These are phyloP conservation scores for Aspergillus texensis DNA, from an alignment of 2,329 filamentous ascomycete species.

Conservation along the genomic window DNA sequence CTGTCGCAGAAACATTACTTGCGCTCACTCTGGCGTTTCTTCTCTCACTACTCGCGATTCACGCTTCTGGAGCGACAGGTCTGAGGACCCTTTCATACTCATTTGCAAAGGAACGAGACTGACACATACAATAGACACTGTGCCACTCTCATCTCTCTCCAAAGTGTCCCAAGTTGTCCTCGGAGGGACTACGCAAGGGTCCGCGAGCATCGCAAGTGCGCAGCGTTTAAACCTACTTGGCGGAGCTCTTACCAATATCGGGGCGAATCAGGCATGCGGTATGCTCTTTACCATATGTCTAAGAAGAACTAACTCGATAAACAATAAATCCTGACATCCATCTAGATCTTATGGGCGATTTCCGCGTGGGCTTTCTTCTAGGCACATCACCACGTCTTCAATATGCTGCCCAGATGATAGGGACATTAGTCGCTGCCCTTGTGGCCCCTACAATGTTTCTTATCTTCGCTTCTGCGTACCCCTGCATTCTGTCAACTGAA, in stretches of 20 bases:
- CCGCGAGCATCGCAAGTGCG: background rate
- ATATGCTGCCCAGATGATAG: constrained; percentile 8
- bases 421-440: constrained; percentile 5
- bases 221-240: constrained; percentile 8
- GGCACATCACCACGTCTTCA: constrained; percentile 3
- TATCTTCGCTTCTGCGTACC: constrained; percentile 9
- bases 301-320: background rate
- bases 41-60: constrained; percentile 11
- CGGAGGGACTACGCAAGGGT: background rate
- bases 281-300: background rate
- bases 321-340: background rate
- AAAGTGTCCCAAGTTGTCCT: constrained; percentile 8
- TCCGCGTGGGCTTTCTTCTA: constrained; percentile 11
- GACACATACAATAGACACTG: background rate
- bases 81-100: background rate
- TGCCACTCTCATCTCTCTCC: constrained; percentile 6
- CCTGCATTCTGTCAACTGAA: constrained; percentile 6
- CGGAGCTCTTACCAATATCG: constrained; percentile 1
- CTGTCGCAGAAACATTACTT: background rate
- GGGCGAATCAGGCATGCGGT: constrained; percentile 3
- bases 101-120: background rate
- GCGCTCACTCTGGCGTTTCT: constrained; percentile 5
- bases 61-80: constrained; percentile 8
- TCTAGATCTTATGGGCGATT: constrained; percentile 8
- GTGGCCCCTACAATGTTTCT: constrained; percentile 8